Base-by-base conservation (phyloP, 1,139 yeast genomes). In the Magnusiomyces ingens region DNA sequence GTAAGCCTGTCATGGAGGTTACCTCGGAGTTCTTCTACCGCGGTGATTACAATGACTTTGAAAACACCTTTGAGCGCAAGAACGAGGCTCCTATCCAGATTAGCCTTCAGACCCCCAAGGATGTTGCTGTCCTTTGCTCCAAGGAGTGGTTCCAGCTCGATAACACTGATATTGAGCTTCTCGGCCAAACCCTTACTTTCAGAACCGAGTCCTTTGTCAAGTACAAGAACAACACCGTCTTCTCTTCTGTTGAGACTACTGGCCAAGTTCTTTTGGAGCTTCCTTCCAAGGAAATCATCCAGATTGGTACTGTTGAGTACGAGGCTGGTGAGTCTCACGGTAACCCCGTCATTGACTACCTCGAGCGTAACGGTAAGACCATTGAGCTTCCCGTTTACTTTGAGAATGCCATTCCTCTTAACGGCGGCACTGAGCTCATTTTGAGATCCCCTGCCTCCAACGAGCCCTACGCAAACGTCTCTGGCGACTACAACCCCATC, bases 401-500 rank as follows among this genome's bases (percentile, higher is more conserved):
- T 70, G 99, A 91, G 72, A 86, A 89, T 68, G 81, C 89, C 54
- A 91, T 91, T 66, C 96, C 97, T 64, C 80, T 93, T 62, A 83
- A 88, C 52, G 82, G 89, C 57, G 81, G 79, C 61, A 87, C 93
- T 62, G 84, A 80, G 62, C 77, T 86, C 64, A 73, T 79, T 48
- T 78, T 88, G 35, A 84, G 84, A 67, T 87, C 94, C 48, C 95
- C 95, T 61, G 80, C 85, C 57, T 82, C 91, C 54, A 93, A 93
- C 71, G 98, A 90, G 74, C 90, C 96, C 46, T 94, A 94, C 69
- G 99, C 97, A 59, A 87, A 84, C 67, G 97, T 93, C 46, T 93
- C 99, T 59, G 98, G 99, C 68, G 99, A 93, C 71, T 91, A 81
- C 82, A 93, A 93, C 73, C 99, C 99, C 61, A 93, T 93, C 64